Conservation (phyloP, 192 early-diverging fungal genomes). For the Kappamyces sp. region DNA sequence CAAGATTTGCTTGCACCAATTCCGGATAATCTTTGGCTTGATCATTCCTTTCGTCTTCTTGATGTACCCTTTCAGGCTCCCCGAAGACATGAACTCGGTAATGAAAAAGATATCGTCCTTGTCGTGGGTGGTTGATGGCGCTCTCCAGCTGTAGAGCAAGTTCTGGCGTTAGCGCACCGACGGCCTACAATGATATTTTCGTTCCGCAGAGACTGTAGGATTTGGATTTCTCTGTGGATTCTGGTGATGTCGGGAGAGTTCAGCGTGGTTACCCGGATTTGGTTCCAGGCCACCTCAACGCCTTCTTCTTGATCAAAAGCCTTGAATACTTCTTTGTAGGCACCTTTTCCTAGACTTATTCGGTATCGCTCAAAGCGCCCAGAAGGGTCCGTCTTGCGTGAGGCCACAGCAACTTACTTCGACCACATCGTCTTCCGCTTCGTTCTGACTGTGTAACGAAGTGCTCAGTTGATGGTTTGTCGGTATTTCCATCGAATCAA, state of each 20-base stretch:
- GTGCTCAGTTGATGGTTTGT: too few species aligned
- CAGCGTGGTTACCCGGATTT: conserved; percentile 51
- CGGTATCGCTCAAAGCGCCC: conserved; percentile 59
- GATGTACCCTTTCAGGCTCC: conserved; percentile 73
- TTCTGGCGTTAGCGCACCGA: conserved; percentile 24
- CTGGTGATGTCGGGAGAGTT: conserved; percentile 10
- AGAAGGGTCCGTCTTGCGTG: conserved; percentile 50
- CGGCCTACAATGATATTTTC: conserved; percentile 65
- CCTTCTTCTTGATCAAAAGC: conserved; percentile 83
- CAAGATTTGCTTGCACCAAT: conserved; percentile 77
- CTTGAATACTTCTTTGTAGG: conserved; percentile 84
- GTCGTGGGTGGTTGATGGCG: conserved; percentile 11
- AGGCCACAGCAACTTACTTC: background rate
- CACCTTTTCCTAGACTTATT: conserved; percentile 68
- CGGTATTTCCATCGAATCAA: too few species aligned
- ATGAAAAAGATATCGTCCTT: conserved; percentile 71
- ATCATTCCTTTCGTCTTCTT: conserved; percentile 63
- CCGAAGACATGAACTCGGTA: conserved; percentile 87
- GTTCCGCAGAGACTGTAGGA: conserved; percentile 71
- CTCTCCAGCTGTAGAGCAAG: conserved; percentile 64
- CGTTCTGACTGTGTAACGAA: too few species aligned
- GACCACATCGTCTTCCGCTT: too few species aligned
- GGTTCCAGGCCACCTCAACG: conserved; percentile 88
- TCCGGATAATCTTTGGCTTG: conserved; percentile 69
- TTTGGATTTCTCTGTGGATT: conserved; percentile 53